These are phyloP conservation scores for Teunomyces lycoperdinae DNA, from an alignment of 805 yeast species.

Conservation along the genomic window DNA sequence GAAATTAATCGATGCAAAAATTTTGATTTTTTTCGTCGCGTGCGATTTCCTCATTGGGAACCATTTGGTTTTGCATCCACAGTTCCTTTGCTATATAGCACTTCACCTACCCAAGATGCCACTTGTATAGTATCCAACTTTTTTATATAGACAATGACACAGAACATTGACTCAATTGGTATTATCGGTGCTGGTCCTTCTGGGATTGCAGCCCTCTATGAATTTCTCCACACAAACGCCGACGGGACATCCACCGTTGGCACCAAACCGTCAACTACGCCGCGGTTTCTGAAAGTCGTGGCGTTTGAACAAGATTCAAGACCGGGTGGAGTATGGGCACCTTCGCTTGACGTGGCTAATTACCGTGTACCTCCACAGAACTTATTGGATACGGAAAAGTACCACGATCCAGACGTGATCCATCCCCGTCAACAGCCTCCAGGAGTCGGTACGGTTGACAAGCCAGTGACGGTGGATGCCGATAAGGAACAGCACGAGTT, in stretches of 20 bases:
- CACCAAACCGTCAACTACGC: constrained; percentile 11
- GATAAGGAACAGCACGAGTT: constrained; percentile 14
- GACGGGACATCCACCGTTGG: constrained; percentile 24
- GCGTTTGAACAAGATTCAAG: constrained; percentile 43
- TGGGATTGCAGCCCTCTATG: constrained; percentile 31
- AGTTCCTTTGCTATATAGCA: neutral
- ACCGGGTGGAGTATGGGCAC: constrained; percentile 49
- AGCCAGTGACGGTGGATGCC: constrained; percentile 13
- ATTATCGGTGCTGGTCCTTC: constrained; percentile 82
- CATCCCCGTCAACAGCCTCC: constrained; percentile 14
- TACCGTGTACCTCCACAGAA: constrained; percentile 29
- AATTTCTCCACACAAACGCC: constrained; percentile 14
- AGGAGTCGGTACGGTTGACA: constrained; percentile 11
- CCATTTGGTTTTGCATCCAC: neutral
- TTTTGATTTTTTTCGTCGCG: neutral
- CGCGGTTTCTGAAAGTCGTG: constrained; percentile 31
- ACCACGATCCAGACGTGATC: constrained; percentile 33
- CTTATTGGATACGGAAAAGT: constrained; percentile 18
- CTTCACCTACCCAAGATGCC: neutral
- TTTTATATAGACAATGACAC: neutral
- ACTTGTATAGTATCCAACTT: no score
- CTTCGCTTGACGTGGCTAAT: constrained; percentile 15
- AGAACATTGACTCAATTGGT: constrained; percentile 44
- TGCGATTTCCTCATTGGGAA: neutral
- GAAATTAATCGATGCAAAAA: no score